Evolutionary conservation across 257 asterid species (phyloP).

Genomic region (Scutellaria galericulata): DNA sequence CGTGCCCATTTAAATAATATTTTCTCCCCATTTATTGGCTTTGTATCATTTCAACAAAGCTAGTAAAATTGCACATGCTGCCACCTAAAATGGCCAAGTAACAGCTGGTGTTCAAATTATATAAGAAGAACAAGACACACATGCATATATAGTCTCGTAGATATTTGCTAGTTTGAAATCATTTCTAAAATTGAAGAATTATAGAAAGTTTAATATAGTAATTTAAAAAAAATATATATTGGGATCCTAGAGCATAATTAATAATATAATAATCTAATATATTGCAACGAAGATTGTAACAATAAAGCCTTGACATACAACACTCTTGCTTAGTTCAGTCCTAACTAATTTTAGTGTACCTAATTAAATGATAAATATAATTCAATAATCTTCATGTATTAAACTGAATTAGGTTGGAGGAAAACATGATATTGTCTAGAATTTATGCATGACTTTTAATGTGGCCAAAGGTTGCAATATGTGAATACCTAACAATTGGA

Average conservation of each 20-base stretch:
- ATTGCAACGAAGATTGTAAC: too few relatives aligned
- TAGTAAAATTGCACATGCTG: conserved; percentile 30
- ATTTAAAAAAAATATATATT: too few relatives aligned
- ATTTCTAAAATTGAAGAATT: too few relatives aligned
- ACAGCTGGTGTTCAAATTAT: conserved; percentile 26
- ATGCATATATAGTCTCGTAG: too few relatives aligned
- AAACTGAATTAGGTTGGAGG: background rate
- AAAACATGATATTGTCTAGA: background rate
- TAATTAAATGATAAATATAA: conserved; percentile 3
- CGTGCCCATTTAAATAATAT: background rate
- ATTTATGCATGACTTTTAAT: conserved; percentile 10
- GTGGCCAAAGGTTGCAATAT: conserved; percentile 31
- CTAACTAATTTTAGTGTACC: conserved; percentile 1
- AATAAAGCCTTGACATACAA: background rate
- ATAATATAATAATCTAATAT: too few relatives aligned
- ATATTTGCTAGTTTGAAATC: too few relatives aligned
- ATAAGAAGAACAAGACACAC: background rate
- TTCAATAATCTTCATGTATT: background rate
- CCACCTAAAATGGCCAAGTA: conserved; percentile 26
- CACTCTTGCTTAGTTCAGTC: background rate
- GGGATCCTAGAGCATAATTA: too few relatives aligned
- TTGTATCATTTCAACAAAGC: conserved; percentile 30
- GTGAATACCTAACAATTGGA: conserved; percentile 42
- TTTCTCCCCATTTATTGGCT: conserved; percentile 6
- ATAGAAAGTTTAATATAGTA: too few relatives aligned